A percentile compares a stretch with the other conserved stretches of the same genome.
phyloP scores from a whole-genome alignment of 2,329 filamentous ascomycete species.

The Penicillium thymicola region DNA sequence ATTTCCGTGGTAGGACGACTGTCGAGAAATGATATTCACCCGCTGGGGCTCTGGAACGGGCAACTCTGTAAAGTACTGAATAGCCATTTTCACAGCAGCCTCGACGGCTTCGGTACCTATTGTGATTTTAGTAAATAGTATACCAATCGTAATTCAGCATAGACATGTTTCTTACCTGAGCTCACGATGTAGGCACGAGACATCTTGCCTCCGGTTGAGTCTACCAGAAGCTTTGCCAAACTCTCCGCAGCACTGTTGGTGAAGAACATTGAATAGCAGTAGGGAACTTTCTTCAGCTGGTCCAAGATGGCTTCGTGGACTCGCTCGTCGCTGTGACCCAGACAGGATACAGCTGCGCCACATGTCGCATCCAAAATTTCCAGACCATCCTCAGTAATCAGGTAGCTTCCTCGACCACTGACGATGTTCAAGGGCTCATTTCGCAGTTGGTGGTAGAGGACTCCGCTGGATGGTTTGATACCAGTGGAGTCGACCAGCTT shows the following conservation, averaged over 20 bases:
- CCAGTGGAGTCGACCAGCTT: background rate
- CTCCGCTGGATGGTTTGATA: constrained; percentile 20
- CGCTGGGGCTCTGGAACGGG: constrained; percentile 50
- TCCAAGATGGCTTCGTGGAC: constrained; percentile 58
- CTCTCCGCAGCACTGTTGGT: constrained; percentile 51
- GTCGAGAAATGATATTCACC: constrained; percentile 59
- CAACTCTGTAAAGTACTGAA: constrained; percentile 62
- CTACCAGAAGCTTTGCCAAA: constrained; percentile 47
- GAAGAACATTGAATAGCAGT: constrained; percentile 57
- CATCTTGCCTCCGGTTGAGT: constrained; percentile 52
- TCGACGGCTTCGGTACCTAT: constrained; percentile 65
- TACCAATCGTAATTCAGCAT: background rate
- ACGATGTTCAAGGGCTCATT: constrained; percentile 43
- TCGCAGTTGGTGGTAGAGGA: constrained; percentile 52
- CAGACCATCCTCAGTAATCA: constrained; percentile 50
- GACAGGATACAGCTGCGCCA: constrained; percentile 67
- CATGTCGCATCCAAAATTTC: constrained; percentile 66
- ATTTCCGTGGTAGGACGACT: constrained; percentile 65
- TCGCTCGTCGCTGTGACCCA: constrained; percentile 63
- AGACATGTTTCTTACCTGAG: constrained; percentile 45
- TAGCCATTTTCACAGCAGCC: constrained; percentile 61
- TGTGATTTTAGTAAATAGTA: background rate
- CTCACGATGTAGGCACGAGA: constrained; percentile 53
- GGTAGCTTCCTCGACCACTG: constrained; percentile 46
- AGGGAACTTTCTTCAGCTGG: constrained; percentile 58